These are phyloP conservation scores for Gossypium gossypioides DNA, from an alignment of 441 rosid species.

Conservation along the genomic window DNA sequence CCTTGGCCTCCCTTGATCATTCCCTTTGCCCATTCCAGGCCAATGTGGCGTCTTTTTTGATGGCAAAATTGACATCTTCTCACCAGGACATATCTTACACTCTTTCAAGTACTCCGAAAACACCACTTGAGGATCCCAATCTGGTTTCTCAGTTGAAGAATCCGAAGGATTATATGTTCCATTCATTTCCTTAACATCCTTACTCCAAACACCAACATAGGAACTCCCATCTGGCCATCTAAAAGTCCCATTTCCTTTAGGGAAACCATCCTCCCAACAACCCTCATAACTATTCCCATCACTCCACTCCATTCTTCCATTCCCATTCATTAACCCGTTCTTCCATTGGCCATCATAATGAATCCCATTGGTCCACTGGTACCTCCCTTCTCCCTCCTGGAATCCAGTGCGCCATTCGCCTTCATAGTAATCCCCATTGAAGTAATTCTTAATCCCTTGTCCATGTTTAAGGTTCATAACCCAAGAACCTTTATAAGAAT, in stretches of 20 bases:
- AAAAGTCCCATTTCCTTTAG: constrained; percentile 80
- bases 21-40: constrained; percentile 31
- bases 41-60: constrained; percentile 69
- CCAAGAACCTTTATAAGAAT: constrained; percentile 71
- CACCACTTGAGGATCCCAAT: constrained; percentile 71
- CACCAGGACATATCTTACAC: constrained; percentile 46
- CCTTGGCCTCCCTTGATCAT: constrained; percentile 30
- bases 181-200: constrained; percentile 56
- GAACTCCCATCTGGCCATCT: constrained; percentile 70
- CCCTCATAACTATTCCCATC: constrained; percentile 83
- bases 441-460: constrained; percentile 52
- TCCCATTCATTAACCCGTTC: constrained; percentile 64
- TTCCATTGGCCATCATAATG: constrained; percentile 74
- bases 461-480: constrained; percentile 84
- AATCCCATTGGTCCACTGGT: constrained; percentile 75
- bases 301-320: constrained; percentile 73
- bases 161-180: constrained; percentile 76
- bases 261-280: constrained; percentile 77
- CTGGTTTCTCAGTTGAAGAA: constrained; percentile 35
- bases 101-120: constrained; percentile 43
- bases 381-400: constrained; percentile 83
- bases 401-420: constrained; percentile 83
- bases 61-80: constrained; percentile 52
- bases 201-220: constrained; percentile 85
- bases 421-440: constrained; percentile 69